Evolutionary conservation across 139 green algal species (phyloP).

Genomic region (Zygnema cylindricum): DNA sequence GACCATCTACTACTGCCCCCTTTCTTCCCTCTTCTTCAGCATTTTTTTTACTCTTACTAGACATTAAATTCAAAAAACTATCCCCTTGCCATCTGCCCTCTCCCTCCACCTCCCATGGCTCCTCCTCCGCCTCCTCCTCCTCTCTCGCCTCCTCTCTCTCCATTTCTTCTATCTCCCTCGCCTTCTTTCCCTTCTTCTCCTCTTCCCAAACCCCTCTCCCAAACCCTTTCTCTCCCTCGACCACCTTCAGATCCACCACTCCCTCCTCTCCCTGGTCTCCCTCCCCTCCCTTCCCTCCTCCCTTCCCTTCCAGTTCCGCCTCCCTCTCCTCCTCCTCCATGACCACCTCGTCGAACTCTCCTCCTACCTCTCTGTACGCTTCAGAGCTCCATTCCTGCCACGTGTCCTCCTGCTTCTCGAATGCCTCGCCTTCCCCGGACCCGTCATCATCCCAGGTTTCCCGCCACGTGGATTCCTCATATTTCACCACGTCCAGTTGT

Average conservation of each 20-base stretch:
- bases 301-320: neutral
- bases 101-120: neutral
- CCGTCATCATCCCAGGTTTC: no score
- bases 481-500: no score
- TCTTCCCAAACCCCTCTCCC: neutral
- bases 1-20: no score
- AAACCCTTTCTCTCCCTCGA: neutral
- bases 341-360: no score
- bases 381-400: no score
- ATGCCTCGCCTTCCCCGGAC: no score
- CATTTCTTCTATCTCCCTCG: neutral
- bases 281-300: neutral
- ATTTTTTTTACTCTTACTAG: no score
- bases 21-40: no score
- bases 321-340: neutral
- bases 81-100: neutral
- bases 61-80: no score
- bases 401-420: no score
- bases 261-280: neutral
- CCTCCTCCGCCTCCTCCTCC: neutral
- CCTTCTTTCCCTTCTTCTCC: neutral
- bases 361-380: no score
- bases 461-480: no score
- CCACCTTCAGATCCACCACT: neutral
- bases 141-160: neutral